phyloP scores from a whole-genome alignment of 331 rosid species.

The Spiraea crenata region DNA sequence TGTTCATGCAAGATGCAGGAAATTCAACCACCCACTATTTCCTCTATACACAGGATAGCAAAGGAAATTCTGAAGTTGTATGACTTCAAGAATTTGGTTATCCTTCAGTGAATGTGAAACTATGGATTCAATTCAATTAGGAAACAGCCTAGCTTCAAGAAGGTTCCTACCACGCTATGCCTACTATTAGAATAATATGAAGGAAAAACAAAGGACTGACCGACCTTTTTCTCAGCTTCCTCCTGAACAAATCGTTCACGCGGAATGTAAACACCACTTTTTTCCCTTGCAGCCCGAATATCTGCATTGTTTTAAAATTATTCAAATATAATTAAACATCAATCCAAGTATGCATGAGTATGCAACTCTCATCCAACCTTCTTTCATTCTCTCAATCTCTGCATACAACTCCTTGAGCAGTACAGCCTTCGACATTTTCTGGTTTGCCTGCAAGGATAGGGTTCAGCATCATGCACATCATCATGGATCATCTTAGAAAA shows the following conservation, averaged over 20 bases:
- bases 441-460: constrained; percentile 70
- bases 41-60: neutral
- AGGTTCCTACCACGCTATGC: neutral
- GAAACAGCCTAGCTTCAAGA: neutral
- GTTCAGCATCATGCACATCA: neutral
- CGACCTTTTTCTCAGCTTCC: constrained; percentile 93
- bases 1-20: neutral
- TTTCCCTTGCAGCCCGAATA: constrained; percentile 93
- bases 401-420: constrained; percentile 79
- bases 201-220: neutral
- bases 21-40: neutral
- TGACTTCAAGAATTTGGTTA: neutral
- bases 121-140: neutral
- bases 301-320: constrained; percentile 46
- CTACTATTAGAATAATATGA: neutral
- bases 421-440: constrained; percentile 82
- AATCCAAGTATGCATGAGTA: constrained; percentile 13
- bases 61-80: neutral
- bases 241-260: constrained; percentile 81
- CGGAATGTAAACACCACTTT: constrained; percentile 88
- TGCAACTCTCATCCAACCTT: constrained; percentile 47
- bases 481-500: neutral
- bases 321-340: constrained; percentile 14
- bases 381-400: constrained; percentile 92
- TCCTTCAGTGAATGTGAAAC: neutral